Evolutionary conservation across 208 protist genomes (phyloP).

Genomic region (Trypanosoma avium): DNA sequence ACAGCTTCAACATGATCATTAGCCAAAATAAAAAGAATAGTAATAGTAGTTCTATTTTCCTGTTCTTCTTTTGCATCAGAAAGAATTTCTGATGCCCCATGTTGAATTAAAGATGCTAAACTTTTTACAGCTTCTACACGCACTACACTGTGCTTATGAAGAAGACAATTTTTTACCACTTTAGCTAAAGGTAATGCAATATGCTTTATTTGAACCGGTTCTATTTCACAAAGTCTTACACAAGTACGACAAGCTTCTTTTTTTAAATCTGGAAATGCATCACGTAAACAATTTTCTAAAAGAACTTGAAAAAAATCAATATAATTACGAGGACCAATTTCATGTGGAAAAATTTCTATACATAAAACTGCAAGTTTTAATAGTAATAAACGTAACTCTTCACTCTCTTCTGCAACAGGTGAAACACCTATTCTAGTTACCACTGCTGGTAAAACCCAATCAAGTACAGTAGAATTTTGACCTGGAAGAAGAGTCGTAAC

Average conservation of each 20-base stretch:
- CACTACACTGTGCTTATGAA: constrained; percentile 88
- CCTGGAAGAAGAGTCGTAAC: constrained; percentile 33
- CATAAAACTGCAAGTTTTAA: constrained; percentile 60
- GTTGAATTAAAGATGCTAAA: constrained; percentile 62
- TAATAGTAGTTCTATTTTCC: constrained; percentile 51
- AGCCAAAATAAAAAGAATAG: constrained; percentile 70
- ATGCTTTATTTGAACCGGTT: constrained; percentile 68
- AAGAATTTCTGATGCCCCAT: constrained; percentile 76
- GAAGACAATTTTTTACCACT: constrained; percentile 66
- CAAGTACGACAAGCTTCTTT: constrained; percentile 75
- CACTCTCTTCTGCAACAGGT: constrained; percentile 73
- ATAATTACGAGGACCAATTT: constrained; percentile 84
- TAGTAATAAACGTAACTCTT: constrained; percentile 77
- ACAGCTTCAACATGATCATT: constrained; percentile 86
- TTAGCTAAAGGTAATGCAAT: constrained; percentile 68
- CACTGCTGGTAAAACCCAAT: constrained; percentile 88
- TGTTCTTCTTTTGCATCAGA: constrained; percentile 59
- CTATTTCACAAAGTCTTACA: constrained; percentile 68
- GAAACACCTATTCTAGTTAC: constrained; percentile 80
- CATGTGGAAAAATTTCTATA: constrained; percentile 84
- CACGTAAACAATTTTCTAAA: constrained; percentile 79
- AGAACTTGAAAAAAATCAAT: constrained; percentile 90
- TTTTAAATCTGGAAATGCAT: constrained; percentile 83
- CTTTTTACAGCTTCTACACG: constrained; percentile 57
- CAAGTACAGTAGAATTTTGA: constrained; percentile 61